phyloP scores from a whole-genome alignment of 2,329 filamentous ascomycete genomes.

The Cladophialophora psammophila region DNA sequence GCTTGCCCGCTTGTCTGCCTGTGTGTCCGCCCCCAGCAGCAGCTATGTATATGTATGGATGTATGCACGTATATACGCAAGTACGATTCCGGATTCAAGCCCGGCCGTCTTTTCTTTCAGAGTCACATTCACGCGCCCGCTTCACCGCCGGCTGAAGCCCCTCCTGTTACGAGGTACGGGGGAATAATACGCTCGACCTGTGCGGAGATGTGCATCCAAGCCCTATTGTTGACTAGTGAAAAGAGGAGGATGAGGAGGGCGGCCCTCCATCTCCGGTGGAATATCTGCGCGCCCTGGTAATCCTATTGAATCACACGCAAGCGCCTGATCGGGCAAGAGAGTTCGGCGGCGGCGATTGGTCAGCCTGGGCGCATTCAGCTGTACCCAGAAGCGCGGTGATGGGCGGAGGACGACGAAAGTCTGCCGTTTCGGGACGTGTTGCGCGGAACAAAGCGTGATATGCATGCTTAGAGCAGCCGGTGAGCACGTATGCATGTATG shows the following conservation, averaged over 20 bases:
- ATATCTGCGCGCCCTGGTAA: background rate
- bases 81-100: too few relatives aligned
- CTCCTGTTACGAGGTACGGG: slow-evolving; percentile 10
- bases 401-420: too few relatives aligned
- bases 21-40: background rate
- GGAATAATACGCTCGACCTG: too few relatives aligned
- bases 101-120: too few relatives aligned
- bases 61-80: background rate
- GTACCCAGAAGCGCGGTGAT: background rate
- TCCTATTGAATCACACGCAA: background rate
- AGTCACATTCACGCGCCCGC: too few relatives aligned
- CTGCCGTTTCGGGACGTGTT: too few relatives aligned
- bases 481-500: too few relatives aligned
- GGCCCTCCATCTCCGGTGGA: background rate
- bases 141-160: background rate
- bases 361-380: background rate
- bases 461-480: too few relatives aligned
- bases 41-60: background rate
- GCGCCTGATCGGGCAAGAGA: slow-evolving; percentile 20
- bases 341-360: background rate
- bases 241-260: too few relatives aligned
- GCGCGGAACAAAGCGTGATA: too few relatives aligned
- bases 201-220: slow-evolving; percentile 21
- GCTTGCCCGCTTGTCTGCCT: background rate
- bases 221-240: too few relatives aligned